Conservation (phyloP, 306 rosid genomes). For the Quercus robur region DNA sequence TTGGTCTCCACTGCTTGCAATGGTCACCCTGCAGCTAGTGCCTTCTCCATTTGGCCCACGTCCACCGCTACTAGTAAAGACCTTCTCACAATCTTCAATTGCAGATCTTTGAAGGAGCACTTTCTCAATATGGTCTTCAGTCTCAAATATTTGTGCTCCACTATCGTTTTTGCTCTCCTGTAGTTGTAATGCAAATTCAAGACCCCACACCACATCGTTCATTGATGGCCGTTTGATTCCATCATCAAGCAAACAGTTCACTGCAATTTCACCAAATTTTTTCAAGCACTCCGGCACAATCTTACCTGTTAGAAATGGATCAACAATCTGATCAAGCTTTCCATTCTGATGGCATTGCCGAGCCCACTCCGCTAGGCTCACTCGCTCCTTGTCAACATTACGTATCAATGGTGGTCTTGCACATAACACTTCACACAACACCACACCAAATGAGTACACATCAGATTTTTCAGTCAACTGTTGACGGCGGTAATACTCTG, state of each 20-base stretch:
- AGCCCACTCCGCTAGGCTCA: slow-evolving; percentile 21
- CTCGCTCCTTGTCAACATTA: neutral
- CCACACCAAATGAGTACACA: no score
- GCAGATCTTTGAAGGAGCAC: no score
- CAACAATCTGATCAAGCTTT: slow-evolving; percentile 16
- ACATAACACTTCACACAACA: no score
- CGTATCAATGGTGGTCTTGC: slow-evolving; percentile 2
- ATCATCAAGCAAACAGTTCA: neutral
- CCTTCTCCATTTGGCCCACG: no score
- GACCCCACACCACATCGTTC: neutral
- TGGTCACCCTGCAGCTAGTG: no score
- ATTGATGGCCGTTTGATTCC: no score
- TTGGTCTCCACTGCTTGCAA: no score
- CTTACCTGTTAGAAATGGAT: neutral
- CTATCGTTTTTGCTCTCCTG: no score
- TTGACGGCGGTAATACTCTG: slow-evolving; percentile 15
- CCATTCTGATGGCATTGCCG: neutral
- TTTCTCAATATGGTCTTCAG: no score
- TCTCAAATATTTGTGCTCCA: no score
- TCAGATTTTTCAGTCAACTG: neutral
- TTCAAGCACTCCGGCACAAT: slow-evolving; percentile 14
- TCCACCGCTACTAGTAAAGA: no score
- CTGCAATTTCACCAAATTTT: slow-evolving; percentile 1
- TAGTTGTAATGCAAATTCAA: neutral
- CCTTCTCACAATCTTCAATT: no score